Conservation (phyloP, 768 basidiomycete species). For the Termitomyces sp. region DNA sequence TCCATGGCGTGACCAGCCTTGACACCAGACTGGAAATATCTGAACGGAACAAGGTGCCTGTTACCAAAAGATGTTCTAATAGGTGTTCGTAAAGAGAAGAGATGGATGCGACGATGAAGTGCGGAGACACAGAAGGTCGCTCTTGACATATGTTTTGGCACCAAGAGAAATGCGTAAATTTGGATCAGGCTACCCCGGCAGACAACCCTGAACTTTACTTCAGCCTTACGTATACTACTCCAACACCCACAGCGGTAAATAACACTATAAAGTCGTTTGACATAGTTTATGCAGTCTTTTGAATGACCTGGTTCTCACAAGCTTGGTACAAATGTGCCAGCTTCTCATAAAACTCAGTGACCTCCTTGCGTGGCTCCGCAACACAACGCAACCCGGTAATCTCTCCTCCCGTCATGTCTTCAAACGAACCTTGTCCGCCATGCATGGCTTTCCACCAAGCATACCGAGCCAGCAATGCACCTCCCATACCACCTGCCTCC, state of each 20-base stretch:
- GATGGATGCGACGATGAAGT: conserved; percentile 1
- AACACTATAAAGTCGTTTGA: neutral
- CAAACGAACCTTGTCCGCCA: conserved; percentile 45
- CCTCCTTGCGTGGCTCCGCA: conserved; percentile 46
- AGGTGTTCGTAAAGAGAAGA: neutral
- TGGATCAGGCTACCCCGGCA: neutral
- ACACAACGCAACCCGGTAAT: conserved; percentile 54
- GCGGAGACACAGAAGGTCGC: conserved; percentile 1
- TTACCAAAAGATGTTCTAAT: neutral
- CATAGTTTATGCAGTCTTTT: conserved; percentile 2
- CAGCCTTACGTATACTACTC: neutral
- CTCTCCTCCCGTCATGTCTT: conserved; percentile 55
- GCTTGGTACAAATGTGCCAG: conserved; percentile 47
- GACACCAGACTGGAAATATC: neutral
- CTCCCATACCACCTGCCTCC: conserved; percentile 70
- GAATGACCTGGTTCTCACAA: conserved; percentile 51
- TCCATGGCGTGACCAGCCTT: conserved; percentile 6
- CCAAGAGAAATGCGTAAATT: neutral
- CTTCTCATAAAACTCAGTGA: conserved; percentile 43
- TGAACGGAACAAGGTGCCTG: neutral
- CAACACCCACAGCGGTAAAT: neutral
- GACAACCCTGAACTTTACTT: neutral
- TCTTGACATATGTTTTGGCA: conserved; percentile 10
- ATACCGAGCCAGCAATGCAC: conserved; percentile 66
- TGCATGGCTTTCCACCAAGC: conserved; percentile 57